These are phyloP conservation scores for Rubia balearica DNA, from an alignment of 305 asterid species.

Conservation along the genomic window DNA sequence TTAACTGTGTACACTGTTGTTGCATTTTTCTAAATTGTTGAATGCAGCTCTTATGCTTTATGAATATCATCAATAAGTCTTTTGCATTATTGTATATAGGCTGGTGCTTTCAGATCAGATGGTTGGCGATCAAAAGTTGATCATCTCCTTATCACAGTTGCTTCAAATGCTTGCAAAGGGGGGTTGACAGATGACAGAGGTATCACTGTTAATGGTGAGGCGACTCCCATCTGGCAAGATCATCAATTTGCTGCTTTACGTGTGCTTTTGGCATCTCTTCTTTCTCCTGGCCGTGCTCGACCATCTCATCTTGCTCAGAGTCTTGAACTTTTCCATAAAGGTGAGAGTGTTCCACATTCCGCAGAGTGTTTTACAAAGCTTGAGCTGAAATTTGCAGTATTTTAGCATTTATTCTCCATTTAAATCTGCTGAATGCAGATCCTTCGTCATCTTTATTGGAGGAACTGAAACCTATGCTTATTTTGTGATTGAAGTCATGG, in stretches of 20 bases:
- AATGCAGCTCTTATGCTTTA: constrained; percentile 1
- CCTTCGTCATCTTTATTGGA: not conserved
- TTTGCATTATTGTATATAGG: constrained; percentile 33
- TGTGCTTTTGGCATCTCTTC: constrained; percentile 86
- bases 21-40: not conserved
- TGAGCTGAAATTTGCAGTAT: not conserved
- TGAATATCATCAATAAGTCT: constrained; percentile 1
- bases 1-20: not conserved
- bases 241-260: constrained; percentile 73
- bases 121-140: constrained; percentile 65
- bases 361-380: not conserved
- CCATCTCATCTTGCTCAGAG: constrained; percentile 62
- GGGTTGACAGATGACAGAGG: constrained; percentile 43
- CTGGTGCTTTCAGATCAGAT: constrained; percentile 62
- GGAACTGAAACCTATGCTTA: not conserved
- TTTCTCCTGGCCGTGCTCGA: constrained; percentile 60
- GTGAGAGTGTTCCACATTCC: constrained; percentile 24
- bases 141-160: constrained; percentile 52
- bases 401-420: not conserved
- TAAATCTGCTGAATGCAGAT: not conserved
- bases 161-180: constrained; percentile 57
- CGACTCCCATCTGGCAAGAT: constrained; percentile 35
- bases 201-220: constrained; percentile 20
- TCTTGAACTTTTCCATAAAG: constrained; percentile 65
- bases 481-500: not conserved